A percentile compares a stretch with the other conserved stretches of the same genome.
phyloP scores from a whole-genome alignment of 306 rosid species.

The Crataegus laevigata region DNA sequence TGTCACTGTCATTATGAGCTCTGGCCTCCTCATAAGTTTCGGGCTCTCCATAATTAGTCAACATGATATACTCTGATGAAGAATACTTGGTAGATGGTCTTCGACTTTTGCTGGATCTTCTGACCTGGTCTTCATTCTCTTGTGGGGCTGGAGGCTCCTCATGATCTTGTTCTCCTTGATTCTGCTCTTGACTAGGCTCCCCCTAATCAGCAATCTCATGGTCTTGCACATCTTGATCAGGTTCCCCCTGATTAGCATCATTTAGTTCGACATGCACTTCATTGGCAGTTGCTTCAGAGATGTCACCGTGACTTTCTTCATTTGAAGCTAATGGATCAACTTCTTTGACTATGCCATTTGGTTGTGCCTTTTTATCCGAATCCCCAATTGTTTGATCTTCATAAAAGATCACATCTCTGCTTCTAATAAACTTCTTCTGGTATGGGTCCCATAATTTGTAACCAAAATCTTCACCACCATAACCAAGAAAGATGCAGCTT shows the following conservation, averaged over 20 bases:
- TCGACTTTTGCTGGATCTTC: neutral
- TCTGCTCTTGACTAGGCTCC: neutral
- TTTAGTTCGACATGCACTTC: neutral
- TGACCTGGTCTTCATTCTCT: neutral
- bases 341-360: fast-evolving
- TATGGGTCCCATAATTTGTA: neutral
- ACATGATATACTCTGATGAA: neutral
- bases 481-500: neutral
- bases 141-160: neutral
- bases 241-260: too few relatives aligned
- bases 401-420: neutral
- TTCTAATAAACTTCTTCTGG: neutral
- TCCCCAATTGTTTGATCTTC: neutral
- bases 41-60: neutral
- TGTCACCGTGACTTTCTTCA: neutral
- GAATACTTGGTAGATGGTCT: neutral
- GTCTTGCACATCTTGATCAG: neutral
- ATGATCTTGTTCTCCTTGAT: neutral
- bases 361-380: neutral
- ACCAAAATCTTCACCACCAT: neutral
- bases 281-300: neutral
- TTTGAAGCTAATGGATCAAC: neutral
- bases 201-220: neutral
- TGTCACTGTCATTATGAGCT: neutral
- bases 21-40: neutral